Evolutionary conservation across 805 yeast genomes (phyloP), one percentile per base, ranked within the genome.

Genomic region (Metschnikowia orientalis): DNA sequence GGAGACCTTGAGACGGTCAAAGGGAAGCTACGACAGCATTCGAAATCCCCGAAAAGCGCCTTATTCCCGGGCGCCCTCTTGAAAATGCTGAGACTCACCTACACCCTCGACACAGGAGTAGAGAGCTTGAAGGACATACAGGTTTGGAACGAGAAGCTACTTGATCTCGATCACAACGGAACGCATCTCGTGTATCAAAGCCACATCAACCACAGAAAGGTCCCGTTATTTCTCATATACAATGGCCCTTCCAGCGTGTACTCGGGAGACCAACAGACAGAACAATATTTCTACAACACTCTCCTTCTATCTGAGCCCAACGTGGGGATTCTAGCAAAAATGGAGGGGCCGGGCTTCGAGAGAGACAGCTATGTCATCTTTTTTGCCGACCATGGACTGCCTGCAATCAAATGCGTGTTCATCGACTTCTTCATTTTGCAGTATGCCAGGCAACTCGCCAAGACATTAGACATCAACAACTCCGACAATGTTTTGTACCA

Each of bases 291-390:
- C 27, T 31, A 21, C 23, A 26, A 38, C 10, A 11, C 22, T 2
- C 32, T 42, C 21, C 35, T 32, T 9, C 20, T 18, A 12, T 24
- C 22, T 19, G 25, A 31, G 16, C 17, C 23, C 11, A 28, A 20
- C 4, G 18, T 18, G 8, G 49, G 45, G 5, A 6, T 45, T 6
- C 32, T 45, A 11, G 36, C 47, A 17, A 45, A 37, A 11, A 8
- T 9, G 3, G n/a, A 12, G 12, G 25, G 35, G n/a, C 22, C 25
- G 14, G 14, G 30, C 11, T 17, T 32, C 6, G 28, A 29, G 10
- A 19, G 17, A 10, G 40, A 45, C 35, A 26, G 18, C 5, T 57
- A 48, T 34, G 38, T 56, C 10, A 47, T 56, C 4, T 52, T 61
- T 24, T 60, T 51, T 41, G 45, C 39, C 27, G 53, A 56, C 23